These are phyloP conservation scores for Cairneyella variabilis DNA, from an alignment of 495 filamentous ascomycete genomes.

Conservation along the genomic window DNA sequence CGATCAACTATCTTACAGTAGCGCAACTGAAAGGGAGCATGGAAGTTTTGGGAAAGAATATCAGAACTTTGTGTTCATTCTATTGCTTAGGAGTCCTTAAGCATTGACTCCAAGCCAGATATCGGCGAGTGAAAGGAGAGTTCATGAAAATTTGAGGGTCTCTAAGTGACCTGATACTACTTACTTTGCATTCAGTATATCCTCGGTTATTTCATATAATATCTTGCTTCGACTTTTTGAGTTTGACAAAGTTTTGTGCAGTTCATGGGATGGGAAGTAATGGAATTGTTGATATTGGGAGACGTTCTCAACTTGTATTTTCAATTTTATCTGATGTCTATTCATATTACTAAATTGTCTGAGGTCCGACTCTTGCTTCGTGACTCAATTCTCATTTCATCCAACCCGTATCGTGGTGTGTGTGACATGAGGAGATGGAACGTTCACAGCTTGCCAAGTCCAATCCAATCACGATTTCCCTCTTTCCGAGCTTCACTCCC, in stretches of 20 bases:
- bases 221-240: too few relatives aligned
- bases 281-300: background rate
- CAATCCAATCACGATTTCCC: too few relatives aligned
- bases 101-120: background rate
- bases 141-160: background rate
- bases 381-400: too few relatives aligned
- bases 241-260: background rate
- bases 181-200: background rate
- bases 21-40: background rate
- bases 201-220: background rate
- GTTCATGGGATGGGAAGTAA: background rate
- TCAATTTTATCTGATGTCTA: background rate
- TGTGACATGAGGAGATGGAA: too few relatives aligned
- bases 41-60: too few relatives aligned
- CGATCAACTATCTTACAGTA: too few relatives aligned
- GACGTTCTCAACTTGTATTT: background rate
- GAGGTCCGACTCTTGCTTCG: too few relatives aligned
- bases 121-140: background rate
- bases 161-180: background rate
- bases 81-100: conserved; percentile 3
- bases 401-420: too few relatives aligned
- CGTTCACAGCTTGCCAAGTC: too few relatives aligned
- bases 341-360: too few relatives aligned
- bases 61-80: background rate
- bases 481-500: background rate